Evolutionary conservation across 163 green algal genomes (phyloP).

Genomic region (Coccomyxa subellipsoidea): DNA sequence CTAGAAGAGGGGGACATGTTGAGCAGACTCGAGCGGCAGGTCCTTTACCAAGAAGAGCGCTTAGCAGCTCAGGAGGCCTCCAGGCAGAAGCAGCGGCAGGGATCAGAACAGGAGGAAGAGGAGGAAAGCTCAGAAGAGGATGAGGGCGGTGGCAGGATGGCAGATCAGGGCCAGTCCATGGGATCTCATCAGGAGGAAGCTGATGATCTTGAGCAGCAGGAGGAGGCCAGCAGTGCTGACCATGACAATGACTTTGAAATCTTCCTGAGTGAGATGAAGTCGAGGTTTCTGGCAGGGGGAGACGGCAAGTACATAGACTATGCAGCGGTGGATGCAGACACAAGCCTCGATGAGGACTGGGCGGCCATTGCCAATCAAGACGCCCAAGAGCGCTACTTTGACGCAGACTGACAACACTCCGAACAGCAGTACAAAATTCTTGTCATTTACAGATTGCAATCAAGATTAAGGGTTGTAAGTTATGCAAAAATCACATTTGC

Average conservation of each 20-base stretch:
- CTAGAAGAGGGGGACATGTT: neutral
- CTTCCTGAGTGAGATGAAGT: neutral
- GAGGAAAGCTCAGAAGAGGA: neutral
- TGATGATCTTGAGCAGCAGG: neutral
- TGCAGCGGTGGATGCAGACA: constrained; percentile 31
- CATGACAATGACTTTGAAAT: neutral
- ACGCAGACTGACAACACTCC: constrained; percentile 38
- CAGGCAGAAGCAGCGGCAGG: neutral
- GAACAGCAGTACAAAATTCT: too few species aligned
- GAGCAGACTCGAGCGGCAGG: neutral
- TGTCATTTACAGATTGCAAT: too few species aligned
- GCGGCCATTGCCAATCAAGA: constrained; percentile 37
- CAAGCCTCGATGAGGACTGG: constrained; percentile 59
- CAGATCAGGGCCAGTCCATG: neutral
- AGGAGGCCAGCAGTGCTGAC: neutral
- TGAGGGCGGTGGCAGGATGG: neutral
- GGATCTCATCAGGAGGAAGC: neutral
- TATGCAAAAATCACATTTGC: neutral
- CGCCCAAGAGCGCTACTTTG: constrained; percentile 69
- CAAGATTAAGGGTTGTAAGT: too few species aligned
- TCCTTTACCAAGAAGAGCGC: neutral
- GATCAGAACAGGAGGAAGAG: constrained; percentile 1
- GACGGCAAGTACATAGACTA: neutral
- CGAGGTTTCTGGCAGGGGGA: neutral
- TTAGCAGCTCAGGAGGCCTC: neutral